These are phyloP conservation scores for Blumeria hordei DNA, from an alignment of 2,329 filamentous ascomycete genomes.

Conservation along the genomic window DNA sequence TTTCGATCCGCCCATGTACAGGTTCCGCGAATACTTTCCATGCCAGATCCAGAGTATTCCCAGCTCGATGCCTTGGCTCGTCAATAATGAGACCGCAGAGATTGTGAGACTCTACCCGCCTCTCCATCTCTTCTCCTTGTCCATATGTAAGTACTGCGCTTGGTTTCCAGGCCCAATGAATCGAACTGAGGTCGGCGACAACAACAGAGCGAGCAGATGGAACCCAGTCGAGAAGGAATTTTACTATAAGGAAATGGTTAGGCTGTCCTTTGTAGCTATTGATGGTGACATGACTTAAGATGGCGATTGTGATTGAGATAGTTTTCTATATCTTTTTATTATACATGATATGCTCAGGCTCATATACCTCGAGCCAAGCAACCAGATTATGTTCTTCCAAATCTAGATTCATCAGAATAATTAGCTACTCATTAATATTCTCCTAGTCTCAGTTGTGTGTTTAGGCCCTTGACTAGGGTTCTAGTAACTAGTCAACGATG, in stretches of 20 bases:
- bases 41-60: not conserved
- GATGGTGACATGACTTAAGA: too few relatives aligned
- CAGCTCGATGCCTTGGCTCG: not conserved
- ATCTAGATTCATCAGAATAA: too few relatives aligned
- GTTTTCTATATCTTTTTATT: too few relatives aligned
- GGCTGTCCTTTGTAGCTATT: not conserved
- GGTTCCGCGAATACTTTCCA: not conserved
- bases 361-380: too few relatives aligned
- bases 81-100: not conserved
- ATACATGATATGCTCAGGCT: too few relatives aligned
- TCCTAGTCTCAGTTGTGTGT: too few relatives aligned
- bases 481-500: too few relatives aligned
- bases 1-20: not conserved
- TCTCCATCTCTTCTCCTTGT: not conserved
- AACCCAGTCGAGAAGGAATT: not conserved
- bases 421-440: too few relatives aligned
- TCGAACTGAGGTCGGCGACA: not conserved
- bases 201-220: not conserved
- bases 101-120: not conserved
- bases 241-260: not conserved
- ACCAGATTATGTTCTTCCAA: too few relatives aligned
- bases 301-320: too few relatives aligned
- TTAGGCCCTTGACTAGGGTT: too few relatives aligned
- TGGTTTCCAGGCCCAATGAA: not conserved
- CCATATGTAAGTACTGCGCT: not conserved